Evolutionary conservation across 106 monocot species (phyloP), one percentile per base, ranked within the genome.

Genomic region (Narthecium ossifragum): DNA sequence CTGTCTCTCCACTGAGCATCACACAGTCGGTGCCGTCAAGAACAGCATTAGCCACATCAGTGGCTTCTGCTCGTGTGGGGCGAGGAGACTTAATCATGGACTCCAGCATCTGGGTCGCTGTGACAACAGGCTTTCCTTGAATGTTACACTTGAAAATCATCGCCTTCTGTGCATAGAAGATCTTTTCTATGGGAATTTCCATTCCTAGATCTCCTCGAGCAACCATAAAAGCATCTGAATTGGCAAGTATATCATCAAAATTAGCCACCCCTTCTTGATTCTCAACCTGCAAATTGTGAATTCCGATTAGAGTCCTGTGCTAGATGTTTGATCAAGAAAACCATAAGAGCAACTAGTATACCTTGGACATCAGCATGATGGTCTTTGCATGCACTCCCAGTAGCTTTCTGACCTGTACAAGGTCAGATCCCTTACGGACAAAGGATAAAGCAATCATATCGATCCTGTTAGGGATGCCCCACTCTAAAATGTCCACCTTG

Each of bases 161-260:
- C 25, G 69, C 83, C 65, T 83, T 83, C 18, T 83, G 78, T 0
- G 83, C 88, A 45, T 71, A 76, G 61, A 88, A 88, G 14, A 88
- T 88, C 63, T 88, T 88, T 71, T 88, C 80, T 22, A 88, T 82
- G 3, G 88, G 84, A 40, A 88, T 88, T 52, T 88, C 88, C 88
- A 88, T 88, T 3, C 88, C 88, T 21, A 88, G 31, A 50, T 88
- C 88, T 37, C 88, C 88, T 38, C 88, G 15, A 7, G 88, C 88
- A 21, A 80, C 84, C 84, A 88, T 84, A 68, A 84, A 80, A 31
- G 88, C 82, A 72, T 88, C 88, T 4, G 88, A 79, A 20, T 88
- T 75, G 8, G 61, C 69, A 17, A 88, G 63, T 53, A 88, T 88
- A 24, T 78, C 78, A 58, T 83, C 78, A 60, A 83, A 78, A 53